Conservation (phyloP, 148 eudicot species). For the Vaccinium darrowii region DNA sequence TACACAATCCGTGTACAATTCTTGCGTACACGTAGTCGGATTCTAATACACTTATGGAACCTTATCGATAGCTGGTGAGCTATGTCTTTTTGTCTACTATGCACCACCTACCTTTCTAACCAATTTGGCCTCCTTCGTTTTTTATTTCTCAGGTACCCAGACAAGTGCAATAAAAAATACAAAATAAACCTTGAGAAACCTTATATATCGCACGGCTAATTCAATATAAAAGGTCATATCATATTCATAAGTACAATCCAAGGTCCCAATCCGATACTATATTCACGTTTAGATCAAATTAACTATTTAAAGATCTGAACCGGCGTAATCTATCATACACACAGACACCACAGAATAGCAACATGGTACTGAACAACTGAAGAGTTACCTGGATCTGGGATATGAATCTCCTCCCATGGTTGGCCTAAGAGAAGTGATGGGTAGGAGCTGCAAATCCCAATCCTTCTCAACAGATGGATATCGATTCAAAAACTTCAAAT, state of each 20-base stretch:
- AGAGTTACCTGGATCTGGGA: slow-evolving; percentile 55
- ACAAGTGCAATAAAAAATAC: background rate
- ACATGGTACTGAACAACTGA: background rate
- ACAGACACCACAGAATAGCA: background rate
- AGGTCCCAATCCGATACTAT: background rate
- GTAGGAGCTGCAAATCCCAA: slow-evolving; percentile 73
- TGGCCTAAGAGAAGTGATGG: slow-evolving; percentile 53
- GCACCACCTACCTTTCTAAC: background rate
- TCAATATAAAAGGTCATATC: background rate
- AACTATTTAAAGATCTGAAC: background rate
- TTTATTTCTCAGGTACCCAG: background rate
- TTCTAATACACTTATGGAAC: too few species aligned
- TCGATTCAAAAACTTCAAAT: slow-evolving; percentile 51
- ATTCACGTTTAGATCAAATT: background rate
- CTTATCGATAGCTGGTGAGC: too few species aligned
- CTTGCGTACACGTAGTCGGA: too few species aligned
- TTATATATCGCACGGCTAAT: background rate
- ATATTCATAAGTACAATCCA: background rate
- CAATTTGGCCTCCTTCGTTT: background rate
- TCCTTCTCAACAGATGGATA: slow-evolving; percentile 63
- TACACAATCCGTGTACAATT: too few species aligned
- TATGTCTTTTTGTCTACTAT: too few species aligned
- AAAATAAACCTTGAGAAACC: background rate
- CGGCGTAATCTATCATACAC: background rate
- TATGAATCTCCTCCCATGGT: slow-evolving; percentile 35